Evolutionary conservation across 2,329 filamentous ascomycete genomes (phyloP), one percentile per base, ranked within the genome.

Genomic region (Dryadomyces quercus-mongolicae): DNA sequence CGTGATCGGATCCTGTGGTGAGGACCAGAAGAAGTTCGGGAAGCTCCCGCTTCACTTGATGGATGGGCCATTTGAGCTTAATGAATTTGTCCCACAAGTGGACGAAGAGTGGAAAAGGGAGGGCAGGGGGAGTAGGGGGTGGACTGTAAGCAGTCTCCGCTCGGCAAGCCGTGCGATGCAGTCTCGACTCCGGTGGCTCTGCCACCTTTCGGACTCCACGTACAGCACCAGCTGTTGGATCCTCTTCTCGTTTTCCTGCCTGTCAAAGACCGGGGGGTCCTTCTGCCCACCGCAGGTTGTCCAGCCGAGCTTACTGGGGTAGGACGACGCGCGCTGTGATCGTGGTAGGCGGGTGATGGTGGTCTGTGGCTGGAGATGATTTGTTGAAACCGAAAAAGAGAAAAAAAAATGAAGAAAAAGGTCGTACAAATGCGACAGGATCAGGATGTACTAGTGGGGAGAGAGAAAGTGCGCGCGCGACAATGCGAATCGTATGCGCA

Each of bases 1-100:
- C 78, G 72, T 40, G 78, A 79, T 49, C 65, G 55, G 51, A 61
- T 59, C 54, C 59, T 63, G 45, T 61, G 62, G 12, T 58, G 59
- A 46, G 63, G 56, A 55, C 60, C 60, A 54, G 64, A 62, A 10
- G 60, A 40, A 36, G 58, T 51, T 38, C 57, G 60, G n/a, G 58
- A 54, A 15, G 45, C 22, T 36, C 50, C 55, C 12, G 55, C 25
- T n/a, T 61, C 58, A 7, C 47, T 55, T 16, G 52, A 49, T 3
- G 52, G 18, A 25, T 54, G 56, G n/a, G 58, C 53, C 59, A 61
- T 61, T 51, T 44, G 52, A 16, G 46, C n/a, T 48, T 49, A 42
- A 22, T 49, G 48, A 43, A 49, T 44, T 13, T 18, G 53, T 54
- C 47, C 54, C 52, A 51, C 44, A 25, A 21, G 20, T 15, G 31